Evolutionary conservation across 2,329 filamentous ascomycete species (phyloP).

Genomic region (Aspergillus vadensis): DNA sequence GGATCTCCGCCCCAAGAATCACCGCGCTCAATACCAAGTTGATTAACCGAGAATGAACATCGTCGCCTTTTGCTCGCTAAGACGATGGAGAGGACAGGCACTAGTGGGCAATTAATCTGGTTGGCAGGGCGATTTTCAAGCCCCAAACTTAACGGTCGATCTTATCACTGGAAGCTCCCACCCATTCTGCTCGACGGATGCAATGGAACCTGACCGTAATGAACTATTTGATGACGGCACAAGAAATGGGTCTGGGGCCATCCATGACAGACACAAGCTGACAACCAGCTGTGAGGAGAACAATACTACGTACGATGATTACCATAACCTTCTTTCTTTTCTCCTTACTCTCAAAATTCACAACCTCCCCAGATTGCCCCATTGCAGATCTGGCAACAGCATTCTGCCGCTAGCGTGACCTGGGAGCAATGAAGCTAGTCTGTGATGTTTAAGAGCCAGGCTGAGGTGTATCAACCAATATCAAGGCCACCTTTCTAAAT

Average conservation of each 20-base stretch:
- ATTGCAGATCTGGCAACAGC: conserved; percentile 15
- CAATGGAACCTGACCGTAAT: not conserved
- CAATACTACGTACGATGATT: not conserved
- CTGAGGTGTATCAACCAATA: conserved; percentile 6
- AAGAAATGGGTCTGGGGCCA: not conserved
- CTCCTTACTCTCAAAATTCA: not conserved
- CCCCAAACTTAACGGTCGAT: not conserved
- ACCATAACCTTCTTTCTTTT: not conserved
- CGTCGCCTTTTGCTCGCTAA: not conserved
- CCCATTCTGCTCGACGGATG: not conserved
- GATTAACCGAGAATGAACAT: not conserved
- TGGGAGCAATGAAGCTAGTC: conserved; percentile 3
- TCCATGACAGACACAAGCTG: not conserved
- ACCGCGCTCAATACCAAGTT: not conserved
- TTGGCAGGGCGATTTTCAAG: not conserved
- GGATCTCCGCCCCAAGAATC: not conserved
- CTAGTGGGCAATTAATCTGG: not conserved
- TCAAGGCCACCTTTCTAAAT: not conserved
- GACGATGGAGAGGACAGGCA: not conserved
- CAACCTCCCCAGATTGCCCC: not conserved
- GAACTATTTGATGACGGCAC: too few relatives aligned
- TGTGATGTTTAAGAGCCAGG: conserved; percentile 1
- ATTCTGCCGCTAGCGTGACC: conserved; percentile 11
- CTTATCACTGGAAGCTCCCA: not conserved
- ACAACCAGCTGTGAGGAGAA: not conserved